These are phyloP conservation scores for Termitomyces heimii DNA, from an alignment of 768 basidiomycete genomes.

Conservation along the genomic window DNA sequence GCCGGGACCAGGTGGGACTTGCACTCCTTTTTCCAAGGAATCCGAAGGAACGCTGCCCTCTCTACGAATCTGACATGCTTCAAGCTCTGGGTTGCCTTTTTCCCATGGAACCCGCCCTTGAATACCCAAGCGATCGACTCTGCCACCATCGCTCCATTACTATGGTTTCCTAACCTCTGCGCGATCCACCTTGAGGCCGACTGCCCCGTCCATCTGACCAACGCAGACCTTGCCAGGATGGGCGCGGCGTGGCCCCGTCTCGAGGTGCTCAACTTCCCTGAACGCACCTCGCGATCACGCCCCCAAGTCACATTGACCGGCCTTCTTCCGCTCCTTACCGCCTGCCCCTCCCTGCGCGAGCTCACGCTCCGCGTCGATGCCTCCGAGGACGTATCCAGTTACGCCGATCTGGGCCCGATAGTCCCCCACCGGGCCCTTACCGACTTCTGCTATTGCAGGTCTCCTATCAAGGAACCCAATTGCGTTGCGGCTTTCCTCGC, in stretches of 20 bases:
- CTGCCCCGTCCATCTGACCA: constrained; percentile 1
- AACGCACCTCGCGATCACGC: not conserved
- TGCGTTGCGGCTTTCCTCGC: constrained; percentile 1
- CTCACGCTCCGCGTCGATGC: constrained; percentile 9
- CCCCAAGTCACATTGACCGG: constrained; percentile 2
- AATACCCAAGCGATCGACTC: not conserved
- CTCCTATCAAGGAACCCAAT: constrained; percentile 1
- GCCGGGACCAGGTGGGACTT: not conserved
- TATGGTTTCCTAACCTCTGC: not conserved
- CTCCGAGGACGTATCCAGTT: constrained; percentile 5
- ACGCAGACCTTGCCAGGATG: constrained; percentile 1
- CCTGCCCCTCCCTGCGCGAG: constrained; percentile 2
- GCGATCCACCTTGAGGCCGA: not conserved
- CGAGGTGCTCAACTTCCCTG: constrained; percentile 3
- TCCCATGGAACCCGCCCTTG: not conserved
- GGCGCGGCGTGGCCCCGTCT: constrained; percentile 8
- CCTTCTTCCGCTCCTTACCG: constrained; percentile 1
- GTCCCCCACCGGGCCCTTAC: constrained; percentile 1
- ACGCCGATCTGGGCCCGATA: constrained; percentile 3
- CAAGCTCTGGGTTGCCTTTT: not conserved
- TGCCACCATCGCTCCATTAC: not conserved
- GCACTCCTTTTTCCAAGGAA: not conserved
- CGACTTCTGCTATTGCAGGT: constrained; percentile 8
- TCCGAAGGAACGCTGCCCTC: not conserved
- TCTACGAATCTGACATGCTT: not conserved